phyloP scores from a whole-genome alignment of 2,329 filamentous ascomycete genomes.

The Colletotrichum plurivorum region DNA sequence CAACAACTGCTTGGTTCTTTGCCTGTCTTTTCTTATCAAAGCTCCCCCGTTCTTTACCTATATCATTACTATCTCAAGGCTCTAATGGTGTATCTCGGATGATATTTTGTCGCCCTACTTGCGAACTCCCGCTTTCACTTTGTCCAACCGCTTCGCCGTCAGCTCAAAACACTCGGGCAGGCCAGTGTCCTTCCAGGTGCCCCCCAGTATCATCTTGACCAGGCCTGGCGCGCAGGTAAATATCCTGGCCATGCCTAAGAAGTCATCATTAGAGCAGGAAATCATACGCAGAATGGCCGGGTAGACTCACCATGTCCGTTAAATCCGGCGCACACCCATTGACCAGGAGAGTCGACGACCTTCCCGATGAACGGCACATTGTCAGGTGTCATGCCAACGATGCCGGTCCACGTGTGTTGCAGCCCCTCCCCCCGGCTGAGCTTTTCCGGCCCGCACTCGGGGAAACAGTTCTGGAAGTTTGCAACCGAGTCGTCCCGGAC shows the following conservation, averaged over 20 bases:
- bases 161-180: slow-evolving; percentile 42
- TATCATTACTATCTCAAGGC: too few relatives aligned
- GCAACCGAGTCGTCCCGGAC: slow-evolving; percentile 20
- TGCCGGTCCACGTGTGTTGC: slow-evolving; percentile 62
- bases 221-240: slow-evolving; percentile 61
- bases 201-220: slow-evolving; percentile 56
- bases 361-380: slow-evolving; percentile 61
- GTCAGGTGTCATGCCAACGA: slow-evolving; percentile 62
- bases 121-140: not conserved
- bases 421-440: slow-evolving; percentile 55
- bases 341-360: slow-evolving; percentile 56
- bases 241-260: slow-evolving; percentile 56
- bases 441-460: slow-evolving; percentile 13
- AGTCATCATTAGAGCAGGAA: not conserved
- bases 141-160: slow-evolving; percentile 11
- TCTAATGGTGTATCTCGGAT: not conserved
- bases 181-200: slow-evolving; percentile 54
- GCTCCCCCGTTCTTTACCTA: not conserved
- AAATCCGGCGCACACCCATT: slow-evolving; percentile 65
- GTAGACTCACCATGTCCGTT: slow-evolving; percentile 46
- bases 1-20: too few relatives aligned
- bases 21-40: too few relatives aligned
- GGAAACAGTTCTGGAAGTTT: slow-evolving; percentile 20
- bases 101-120: not conserved
- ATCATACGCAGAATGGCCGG: not conserved